These are phyloP conservation scores for Halenospora varia DNA, from an alignment of 495 filamentous ascomycete species.

Conservation along the genomic window DNA sequence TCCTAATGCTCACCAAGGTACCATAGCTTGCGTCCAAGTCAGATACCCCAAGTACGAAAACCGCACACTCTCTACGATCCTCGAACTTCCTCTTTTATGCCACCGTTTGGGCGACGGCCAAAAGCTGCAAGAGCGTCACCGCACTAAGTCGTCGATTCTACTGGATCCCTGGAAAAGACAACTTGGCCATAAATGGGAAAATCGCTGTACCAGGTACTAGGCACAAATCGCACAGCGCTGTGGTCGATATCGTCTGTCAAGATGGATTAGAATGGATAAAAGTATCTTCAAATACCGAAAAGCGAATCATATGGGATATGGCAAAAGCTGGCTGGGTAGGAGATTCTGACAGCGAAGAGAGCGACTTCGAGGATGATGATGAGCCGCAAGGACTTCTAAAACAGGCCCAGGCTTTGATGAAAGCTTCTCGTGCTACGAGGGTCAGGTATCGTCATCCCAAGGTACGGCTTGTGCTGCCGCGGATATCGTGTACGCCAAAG, in stretches of 20 bases:
- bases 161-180: constrained; percentile 32
- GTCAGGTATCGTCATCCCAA: constrained; percentile 55
- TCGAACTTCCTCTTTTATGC: constrained; percentile 56
- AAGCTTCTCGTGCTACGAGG: constrained; percentile 47
- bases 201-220: background rate
- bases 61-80: constrained; percentile 45
- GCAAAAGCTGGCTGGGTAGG: constrained; percentile 54
- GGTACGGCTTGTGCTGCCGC: constrained; percentile 56
- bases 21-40: constrained; percentile 3
- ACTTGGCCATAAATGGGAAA: constrained; percentile 7
- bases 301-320: constrained; percentile 53
- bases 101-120: constrained; percentile 51
- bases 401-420: constrained; percentile 48
- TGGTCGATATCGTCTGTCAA: constrained; percentile 49
- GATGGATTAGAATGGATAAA: constrained; percentile 53
- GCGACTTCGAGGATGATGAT: constrained; percentile 34
- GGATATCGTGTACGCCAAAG: constrained; percentile 11
- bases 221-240: constrained; percentile 26
- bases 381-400: constrained; percentile 47
- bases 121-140: constrained; percentile 39
- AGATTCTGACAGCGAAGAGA: constrained; percentile 1
- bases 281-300: constrained; percentile 54
- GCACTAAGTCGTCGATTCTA: constrained; percentile 52
- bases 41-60: constrained; percentile 14
- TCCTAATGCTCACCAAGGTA: too few relatives aligned